A percentile compares a stretch with the other conserved stretches of the same genome.
These are phyloP conservation scores for Cyclanthera cordifolia DNA, from an alignment of 306 rosid genomes.

Conservation along the genomic window DNA sequence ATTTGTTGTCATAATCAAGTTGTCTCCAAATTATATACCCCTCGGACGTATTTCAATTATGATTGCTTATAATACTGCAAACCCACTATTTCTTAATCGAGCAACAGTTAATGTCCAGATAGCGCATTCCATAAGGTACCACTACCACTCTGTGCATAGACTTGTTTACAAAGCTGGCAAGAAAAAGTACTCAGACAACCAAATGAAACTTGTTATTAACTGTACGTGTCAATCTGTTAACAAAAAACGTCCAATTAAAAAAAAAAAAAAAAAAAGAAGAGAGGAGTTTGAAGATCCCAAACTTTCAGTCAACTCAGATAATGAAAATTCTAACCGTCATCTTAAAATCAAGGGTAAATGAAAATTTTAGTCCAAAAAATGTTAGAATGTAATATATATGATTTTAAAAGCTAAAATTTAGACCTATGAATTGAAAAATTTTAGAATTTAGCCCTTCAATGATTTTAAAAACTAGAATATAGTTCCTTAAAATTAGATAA, in stretches of 20 bases:
- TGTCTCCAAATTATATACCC: background rate
- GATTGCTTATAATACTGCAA: background rate
- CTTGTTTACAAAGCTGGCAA: background rate
- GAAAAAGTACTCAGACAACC: conserved; percentile 1
- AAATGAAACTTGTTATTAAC: background rate
- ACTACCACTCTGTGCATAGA: background rate
- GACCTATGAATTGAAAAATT: no score
- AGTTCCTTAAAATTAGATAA: background rate
- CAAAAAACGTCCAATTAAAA: background rate
- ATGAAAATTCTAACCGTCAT: background rate
- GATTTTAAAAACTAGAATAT: no score
- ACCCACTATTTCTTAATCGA: background rate
- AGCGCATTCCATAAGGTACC: conserved; percentile 5
- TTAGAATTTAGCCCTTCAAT: no score
- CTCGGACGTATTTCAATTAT: background rate
- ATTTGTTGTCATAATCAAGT: conserved; percentile 49
- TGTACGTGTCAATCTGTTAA: background rate
- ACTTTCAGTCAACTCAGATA: background rate
- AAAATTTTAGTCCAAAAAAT: no score
- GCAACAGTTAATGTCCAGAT: conserved; percentile 1
- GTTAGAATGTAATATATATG: no score
- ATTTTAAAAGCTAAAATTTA: no score
- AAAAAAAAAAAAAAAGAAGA: background rate
- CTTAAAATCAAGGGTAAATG: no score
- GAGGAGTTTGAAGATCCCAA: background rate